Evolutionary conservation across 1,139 yeast species (phyloP), one percentile per base, ranked within the genome.

Genomic region (Saccharomyces pastorianus): DNA sequence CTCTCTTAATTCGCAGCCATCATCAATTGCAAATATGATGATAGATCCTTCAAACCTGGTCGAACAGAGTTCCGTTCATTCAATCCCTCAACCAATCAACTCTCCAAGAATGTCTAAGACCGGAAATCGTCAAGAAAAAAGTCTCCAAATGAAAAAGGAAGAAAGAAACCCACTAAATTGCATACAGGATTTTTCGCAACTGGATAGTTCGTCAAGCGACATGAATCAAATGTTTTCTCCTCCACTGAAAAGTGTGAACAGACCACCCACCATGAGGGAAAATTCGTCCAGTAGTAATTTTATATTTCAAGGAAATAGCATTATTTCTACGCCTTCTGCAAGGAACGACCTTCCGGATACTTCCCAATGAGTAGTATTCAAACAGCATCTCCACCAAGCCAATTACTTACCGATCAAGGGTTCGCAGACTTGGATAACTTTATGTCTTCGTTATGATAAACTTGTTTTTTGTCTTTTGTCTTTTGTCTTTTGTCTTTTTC

Each of bases 381-480:
- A 48, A 51, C 54, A 9, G 55, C 58, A n/a, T 61, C 64, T 1
- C 59, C 64, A 6, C 64, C 65, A 25, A 60, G 61, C 23, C 64
- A 63, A 42, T 49, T 62, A 23, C 51, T 63, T n/a, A 57, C 63
- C 6, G 63, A 62, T 31, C 61, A 61, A 54, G 61, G 61, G 8
- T 64, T 64, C 48, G 63, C 65, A 11, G 70, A 65, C 44, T 53
- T 66, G 52, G 70, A 65, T 56, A 63, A 63, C 51, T 61, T 66
- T 48, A 61, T 66, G 63, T 61, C 65, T 13, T 56, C 59, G 25
- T 53, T 58, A 46, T 58, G 53, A 52, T 38, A 28, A 17, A 47
- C 26, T 23, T 47, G 41, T 9, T 23, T 8, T 47, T 47, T 9
- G 20, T 47, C 20, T 20, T 20, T 20, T 20, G 23, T 20, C 23